Conservation (phyloP, 2,329 filamentous ascomycete species). For the Chrysoporthe deuterocubensis region DNA sequence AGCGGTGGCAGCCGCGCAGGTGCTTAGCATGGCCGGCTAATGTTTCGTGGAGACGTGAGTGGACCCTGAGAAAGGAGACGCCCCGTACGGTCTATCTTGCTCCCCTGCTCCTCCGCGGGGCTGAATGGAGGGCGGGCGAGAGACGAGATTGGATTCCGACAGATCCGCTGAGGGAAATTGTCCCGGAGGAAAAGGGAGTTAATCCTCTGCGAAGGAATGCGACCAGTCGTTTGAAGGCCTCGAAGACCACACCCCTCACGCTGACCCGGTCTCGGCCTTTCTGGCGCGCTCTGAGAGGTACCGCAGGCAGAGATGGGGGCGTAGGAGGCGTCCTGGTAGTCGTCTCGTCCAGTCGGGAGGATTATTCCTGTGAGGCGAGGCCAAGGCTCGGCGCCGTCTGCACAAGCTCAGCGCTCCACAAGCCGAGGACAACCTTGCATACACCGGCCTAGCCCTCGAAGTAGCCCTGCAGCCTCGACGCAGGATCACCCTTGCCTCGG, state of each 20-base stretch:
- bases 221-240: constrained; percentile 15
- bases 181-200: constrained; percentile 3
- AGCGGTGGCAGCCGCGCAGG: constrained; percentile 34
- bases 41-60: constrained; percentile 37
- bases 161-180: constrained; percentile 22
- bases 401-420: constrained; percentile 8
- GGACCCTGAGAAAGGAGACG: constrained; percentile 32
- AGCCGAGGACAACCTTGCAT: constrained; percentile 9
- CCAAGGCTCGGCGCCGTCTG: background rate
- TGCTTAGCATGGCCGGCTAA: constrained; percentile 45
- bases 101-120: constrained; percentile 24
- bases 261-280: background rate
- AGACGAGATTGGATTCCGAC: constrained; percentile 29
- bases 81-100: constrained; percentile 28
- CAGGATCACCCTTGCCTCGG: constrained; percentile 14
- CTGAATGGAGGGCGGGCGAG: constrained; percentile 1
- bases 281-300: background rate
- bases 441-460: background rate
- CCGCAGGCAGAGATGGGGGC: background rate
- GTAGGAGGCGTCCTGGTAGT: background rate
- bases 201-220: constrained; percentile 13
- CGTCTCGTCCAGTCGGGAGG: background rate
- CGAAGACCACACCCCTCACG: constrained; percentile 3
- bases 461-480: constrained; percentile 9
- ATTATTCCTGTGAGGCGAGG: background rate